Evolutionary conservation across 164 flowering plant species (phyloP).

Genomic region (Tetrastigma voinierianum): DNA sequence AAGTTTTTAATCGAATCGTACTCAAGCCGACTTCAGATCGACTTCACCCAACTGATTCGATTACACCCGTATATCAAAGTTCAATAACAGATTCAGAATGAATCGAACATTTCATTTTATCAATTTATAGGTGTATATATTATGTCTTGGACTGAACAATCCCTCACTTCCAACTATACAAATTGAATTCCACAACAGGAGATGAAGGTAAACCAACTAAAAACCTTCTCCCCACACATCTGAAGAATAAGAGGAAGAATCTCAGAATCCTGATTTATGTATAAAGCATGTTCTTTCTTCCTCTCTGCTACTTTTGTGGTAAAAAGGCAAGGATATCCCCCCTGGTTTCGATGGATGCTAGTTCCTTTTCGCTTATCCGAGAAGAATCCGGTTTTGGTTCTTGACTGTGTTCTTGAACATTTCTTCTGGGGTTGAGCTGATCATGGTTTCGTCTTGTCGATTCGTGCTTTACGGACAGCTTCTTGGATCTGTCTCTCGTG

Average conservation of each 20-base stretch:
- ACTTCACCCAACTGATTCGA: no score
- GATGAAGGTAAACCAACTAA: background rate
- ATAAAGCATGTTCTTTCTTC: background rate
- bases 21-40: no score
- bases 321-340: background rate
- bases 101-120: constrained; percentile 1
- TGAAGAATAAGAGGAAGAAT: background rate
- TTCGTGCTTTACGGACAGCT: constrained; percentile 85
- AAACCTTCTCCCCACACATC: background rate
- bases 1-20: no score
- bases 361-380: background rate
- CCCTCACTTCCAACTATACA: constrained; percentile 2
- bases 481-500: constrained; percentile 90
- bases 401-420: background rate
- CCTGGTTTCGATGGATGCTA: background rate
- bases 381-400: background rate
- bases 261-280: background rate
- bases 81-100: no score
- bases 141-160: background rate
- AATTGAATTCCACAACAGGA: background rate
- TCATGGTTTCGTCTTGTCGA: constrained; percentile 45
- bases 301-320: background rate
- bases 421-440: background rate
- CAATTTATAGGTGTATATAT: background rate
- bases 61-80: no score